These are phyloP conservation scores for Eimeria falciformis DNA, from an alignment of 169 alveolate species.

Conservation along the genomic window DNA sequence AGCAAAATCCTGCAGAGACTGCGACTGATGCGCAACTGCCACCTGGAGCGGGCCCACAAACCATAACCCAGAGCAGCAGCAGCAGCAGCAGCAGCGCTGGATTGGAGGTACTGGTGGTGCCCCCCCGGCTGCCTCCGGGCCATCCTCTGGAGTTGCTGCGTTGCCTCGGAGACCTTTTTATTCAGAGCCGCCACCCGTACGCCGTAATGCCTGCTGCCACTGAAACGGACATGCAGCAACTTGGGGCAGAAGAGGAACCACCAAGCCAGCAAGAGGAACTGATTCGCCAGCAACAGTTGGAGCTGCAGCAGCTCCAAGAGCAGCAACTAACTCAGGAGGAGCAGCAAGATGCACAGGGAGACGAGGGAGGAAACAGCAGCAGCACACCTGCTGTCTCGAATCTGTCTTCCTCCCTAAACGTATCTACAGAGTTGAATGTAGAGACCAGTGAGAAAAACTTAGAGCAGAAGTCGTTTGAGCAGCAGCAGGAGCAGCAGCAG, in stretches of 20 bases:
- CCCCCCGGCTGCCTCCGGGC: conserved; percentile 41
- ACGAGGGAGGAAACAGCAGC: neutral
- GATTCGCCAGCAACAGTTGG: neutral
- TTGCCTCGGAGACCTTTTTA: neutral
- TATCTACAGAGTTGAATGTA: too few relatives aligned
- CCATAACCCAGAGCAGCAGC: neutral
- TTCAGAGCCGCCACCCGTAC: conserved; percentile 11
- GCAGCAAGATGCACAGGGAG: neutral
- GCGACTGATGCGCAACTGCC: neutral
- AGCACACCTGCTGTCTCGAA: too few relatives aligned
- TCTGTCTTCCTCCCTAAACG: too few relatives aligned
- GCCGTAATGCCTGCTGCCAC: conserved; percentile 28
- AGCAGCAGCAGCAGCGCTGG: neutral
- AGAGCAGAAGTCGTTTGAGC: neutral
- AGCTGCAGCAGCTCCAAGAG: conserved; percentile 13
- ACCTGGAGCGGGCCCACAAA: conserved; percentile 1
- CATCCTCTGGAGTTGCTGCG: conserved; percentile 44
- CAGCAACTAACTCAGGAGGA: too few relatives aligned
- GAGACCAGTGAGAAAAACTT: neutral
- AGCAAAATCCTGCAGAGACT: neutral
- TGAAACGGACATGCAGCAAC: neutral
- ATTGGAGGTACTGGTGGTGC: neutral
- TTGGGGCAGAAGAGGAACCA: too few relatives aligned
- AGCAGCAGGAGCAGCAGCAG: conserved; percentile 21
- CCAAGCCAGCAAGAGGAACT: too few relatives aligned